phyloP scores from a whole-genome alignment of 257 asterid genomes.

The Salvia rosmarinus region DNA sequence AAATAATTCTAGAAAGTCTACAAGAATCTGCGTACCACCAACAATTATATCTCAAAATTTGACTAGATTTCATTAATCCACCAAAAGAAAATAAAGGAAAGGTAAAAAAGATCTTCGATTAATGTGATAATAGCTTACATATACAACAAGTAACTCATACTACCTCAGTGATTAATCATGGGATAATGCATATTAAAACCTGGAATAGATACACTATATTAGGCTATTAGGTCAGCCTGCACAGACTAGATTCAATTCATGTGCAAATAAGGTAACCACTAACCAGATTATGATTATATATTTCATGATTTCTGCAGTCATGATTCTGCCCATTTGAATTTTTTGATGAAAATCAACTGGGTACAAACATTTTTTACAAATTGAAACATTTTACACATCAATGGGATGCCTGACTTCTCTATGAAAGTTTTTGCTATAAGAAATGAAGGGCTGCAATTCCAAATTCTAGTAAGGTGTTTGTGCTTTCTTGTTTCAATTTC shows the following conservation, averaged over 20 bases:
- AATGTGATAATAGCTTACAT: neutral
- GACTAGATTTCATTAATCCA: neutral
- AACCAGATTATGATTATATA: neutral
- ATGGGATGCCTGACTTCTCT: constrained; percentile 5
- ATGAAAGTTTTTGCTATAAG: constrained; percentile 3
- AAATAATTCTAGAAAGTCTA: neutral
- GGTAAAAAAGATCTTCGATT: neutral
- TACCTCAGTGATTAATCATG: too few relatives aligned
- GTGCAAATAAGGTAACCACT: neutral
- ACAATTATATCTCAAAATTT: neutral
- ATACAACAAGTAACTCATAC: neutral
- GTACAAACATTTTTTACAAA: neutral
- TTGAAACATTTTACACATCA: neutral
- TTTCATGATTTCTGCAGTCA: constrained; percentile 3
- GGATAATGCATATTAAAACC: too few relatives aligned
- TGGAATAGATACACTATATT: too few relatives aligned
- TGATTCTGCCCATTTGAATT: constrained; percentile 12
- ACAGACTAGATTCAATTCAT: neutral
- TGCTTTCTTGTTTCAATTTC: constrained; percentile 24
- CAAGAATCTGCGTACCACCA: neutral
- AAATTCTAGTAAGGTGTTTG: constrained; percentile 22
- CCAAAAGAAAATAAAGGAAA: neutral
- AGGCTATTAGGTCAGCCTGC: too few relatives aligned
- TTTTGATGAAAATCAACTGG: constrained; percentile 22
- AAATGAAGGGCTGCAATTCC: neutral